These are phyloP conservation scores for Senecio squalidus DNA, from an alignment of 140 eudicot species.

Conservation along the genomic window DNA sequence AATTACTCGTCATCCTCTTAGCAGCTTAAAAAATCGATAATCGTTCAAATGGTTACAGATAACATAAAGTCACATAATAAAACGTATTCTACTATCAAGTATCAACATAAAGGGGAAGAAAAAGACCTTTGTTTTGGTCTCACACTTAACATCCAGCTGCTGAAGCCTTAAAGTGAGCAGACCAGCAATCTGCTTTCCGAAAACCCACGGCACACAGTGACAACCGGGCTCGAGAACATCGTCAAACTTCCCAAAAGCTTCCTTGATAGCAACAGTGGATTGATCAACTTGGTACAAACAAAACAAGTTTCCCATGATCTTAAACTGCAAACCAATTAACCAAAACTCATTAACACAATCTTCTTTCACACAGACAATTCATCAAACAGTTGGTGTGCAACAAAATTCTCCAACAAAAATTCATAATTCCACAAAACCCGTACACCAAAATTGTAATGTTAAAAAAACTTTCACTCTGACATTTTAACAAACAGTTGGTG, in stretches of 20 bases:
- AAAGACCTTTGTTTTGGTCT: slow-evolving; percentile 82
- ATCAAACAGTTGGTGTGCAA: not conserved
- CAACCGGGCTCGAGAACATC: slow-evolving; percentile 90
- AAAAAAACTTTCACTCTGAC: not conserved
- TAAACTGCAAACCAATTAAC: not conserved
- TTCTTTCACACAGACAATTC: not conserved
- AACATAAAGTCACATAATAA: not conserved
- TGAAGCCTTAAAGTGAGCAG: slow-evolving; percentile 68
- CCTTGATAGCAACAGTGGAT: slow-evolving; percentile 83
- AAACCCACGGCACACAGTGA: slow-evolving; percentile 77
- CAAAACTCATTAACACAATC: slow-evolving; percentile 1
- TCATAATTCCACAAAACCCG: not conserved
- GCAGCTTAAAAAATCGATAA: not conserved
- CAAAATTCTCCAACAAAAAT: not conserved
- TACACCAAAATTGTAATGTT: too few relatives aligned
- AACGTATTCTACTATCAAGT: not conserved
- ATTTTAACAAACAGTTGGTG: not conserved
- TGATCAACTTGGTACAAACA: slow-evolving; percentile 82
- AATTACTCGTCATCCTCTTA: not conserved
- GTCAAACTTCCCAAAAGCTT: slow-evolving; percentile 66
- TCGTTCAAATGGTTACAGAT: not conserved
- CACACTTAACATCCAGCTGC: slow-evolving; percentile 81
- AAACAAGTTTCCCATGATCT: slow-evolving; percentile 58
- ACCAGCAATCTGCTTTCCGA: slow-evolving; percentile 70
- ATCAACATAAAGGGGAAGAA: not conserved